phyloP scores from a whole-genome alignment of 345 rosid genomes.

The Eucalyptus cloeziana region DNA sequence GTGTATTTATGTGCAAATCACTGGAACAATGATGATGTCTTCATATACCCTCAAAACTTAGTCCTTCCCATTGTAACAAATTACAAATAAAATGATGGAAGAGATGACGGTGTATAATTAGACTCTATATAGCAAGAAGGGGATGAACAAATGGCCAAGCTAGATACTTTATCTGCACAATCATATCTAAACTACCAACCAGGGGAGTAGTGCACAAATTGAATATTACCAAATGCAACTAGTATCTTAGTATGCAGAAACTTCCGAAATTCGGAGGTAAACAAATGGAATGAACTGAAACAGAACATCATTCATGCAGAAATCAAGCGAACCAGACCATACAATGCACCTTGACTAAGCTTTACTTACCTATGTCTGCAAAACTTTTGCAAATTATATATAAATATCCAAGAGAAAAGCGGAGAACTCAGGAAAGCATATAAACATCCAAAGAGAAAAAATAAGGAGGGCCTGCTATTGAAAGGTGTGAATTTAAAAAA shows the following conservation, averaged over 20 bases:
- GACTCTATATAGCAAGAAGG: background rate
- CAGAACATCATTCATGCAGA: background rate
- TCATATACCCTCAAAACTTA: background rate
- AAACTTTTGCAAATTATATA: background rate
- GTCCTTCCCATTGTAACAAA: background rate
- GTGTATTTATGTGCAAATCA: background rate
- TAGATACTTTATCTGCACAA: background rate
- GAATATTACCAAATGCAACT: background rate
- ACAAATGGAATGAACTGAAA: background rate
- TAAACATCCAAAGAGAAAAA: background rate
- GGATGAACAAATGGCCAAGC: background rate
- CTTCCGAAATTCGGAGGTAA: background rate
- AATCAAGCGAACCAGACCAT: background rate
- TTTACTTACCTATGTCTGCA: background rate
- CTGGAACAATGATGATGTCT: background rate
- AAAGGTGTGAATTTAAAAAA: background rate
- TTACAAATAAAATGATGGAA: background rate
- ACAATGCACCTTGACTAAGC: background rate
- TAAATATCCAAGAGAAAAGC: background rate
- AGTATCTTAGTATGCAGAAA: background rate
- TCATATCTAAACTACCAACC: background rate
- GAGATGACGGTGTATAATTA: background rate
- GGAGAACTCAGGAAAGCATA: background rate
- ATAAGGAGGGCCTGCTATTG: background rate
- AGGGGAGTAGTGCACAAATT: background rate